phyloP scores from a whole-genome alignment of 805 yeast species.

The Zygosaccharomyces pseudorouxii region DNA sequence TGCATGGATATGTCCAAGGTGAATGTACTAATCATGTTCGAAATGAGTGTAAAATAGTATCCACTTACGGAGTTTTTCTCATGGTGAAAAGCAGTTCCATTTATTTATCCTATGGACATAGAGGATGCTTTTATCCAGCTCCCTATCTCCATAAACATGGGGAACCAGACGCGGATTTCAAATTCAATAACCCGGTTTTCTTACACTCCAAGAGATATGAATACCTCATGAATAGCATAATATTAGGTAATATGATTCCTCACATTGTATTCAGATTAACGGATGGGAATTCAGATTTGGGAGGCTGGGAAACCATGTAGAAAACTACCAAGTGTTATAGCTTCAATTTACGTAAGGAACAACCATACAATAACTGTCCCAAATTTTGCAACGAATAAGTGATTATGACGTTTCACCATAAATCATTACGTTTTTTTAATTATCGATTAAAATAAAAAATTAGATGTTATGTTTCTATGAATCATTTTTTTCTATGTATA shows the following conservation, averaged over 20 bases:
- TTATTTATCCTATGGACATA: constrained; percentile 54
- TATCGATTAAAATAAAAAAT: background rate
- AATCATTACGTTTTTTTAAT: too few relatives aligned
- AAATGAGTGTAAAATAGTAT: constrained; percentile 46
- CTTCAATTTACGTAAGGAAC: background rate
- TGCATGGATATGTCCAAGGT: constrained; percentile 53
- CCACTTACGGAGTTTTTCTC: constrained; percentile 27
- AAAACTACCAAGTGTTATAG: background rate
- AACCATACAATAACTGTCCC: too few relatives aligned
- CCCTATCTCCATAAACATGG: constrained; percentile 88
- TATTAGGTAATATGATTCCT: constrained; percentile 77
- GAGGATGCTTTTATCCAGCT: constrained; percentile 76
- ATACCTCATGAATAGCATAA: constrained; percentile 56
- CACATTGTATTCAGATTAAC: constrained; percentile 73
- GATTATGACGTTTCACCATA: too few relatives aligned
- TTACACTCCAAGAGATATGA: constrained; percentile 60
- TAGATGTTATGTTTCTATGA: background rate
- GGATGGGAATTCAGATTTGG: constrained; percentile 76
- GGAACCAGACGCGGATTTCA: constrained; percentile 70
- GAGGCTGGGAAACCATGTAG: constrained; percentile 80
- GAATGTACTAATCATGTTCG: constrained; percentile 72
- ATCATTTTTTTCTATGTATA: background rate
- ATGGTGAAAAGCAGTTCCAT: constrained; percentile 30
- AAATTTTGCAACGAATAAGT: background rate
- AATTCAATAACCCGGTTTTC: constrained; percentile 65